Evolutionary conservation across 352 stramenopile species (phyloP), one percentile per base, ranked within the genome.

Genomic region (Achlya hypogyna): DNA sequence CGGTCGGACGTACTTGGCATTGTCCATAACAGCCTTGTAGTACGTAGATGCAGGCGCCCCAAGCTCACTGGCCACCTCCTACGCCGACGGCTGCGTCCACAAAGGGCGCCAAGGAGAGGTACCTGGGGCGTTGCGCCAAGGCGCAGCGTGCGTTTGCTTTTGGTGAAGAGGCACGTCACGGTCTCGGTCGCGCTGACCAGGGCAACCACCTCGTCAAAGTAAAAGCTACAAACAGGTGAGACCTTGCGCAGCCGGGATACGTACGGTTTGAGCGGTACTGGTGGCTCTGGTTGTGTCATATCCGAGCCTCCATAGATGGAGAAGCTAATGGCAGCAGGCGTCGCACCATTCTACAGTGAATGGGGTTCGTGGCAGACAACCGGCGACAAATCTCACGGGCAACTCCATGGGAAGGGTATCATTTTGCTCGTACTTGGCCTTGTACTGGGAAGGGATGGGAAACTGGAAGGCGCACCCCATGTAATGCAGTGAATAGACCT

Each of bases 121-220:
- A 92, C 84, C 80, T 93, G 85, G 63, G 85, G 85, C 6, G 80
- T 83, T 77, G 77, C 89, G n/a, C 85, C 85, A 27, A 93, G 72
- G 71, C 81, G 72, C 32, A 93, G 85, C 27, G 74, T 71, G 31
- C 89, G 79, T 66, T 91, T 89, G 10, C 82, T 68, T 0, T 74
- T 74, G 58, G 74, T 78, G 69, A 93, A 93, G 20, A 71, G 20
- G 14, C 86, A 60, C 20, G 74, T 71, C 14, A 51, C 12, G 6
- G 78, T 79, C 28, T 73, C 64, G n/a, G 65, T 54, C 34, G 84
- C 75, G 0, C 67, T 64, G 51, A 91, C 70, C 20, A 84, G 75
- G 16, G 88, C 78, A 2, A 79, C 66, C 29, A 91, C 77, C 69
- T 77, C 64, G 67, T 93, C 85, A 72, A 83, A 89, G 52, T 93